These are phyloP conservation scores for Aspergillus avenaceus DNA, from an alignment of 495 filamentous ascomycete genomes.

Conservation along the genomic window DNA sequence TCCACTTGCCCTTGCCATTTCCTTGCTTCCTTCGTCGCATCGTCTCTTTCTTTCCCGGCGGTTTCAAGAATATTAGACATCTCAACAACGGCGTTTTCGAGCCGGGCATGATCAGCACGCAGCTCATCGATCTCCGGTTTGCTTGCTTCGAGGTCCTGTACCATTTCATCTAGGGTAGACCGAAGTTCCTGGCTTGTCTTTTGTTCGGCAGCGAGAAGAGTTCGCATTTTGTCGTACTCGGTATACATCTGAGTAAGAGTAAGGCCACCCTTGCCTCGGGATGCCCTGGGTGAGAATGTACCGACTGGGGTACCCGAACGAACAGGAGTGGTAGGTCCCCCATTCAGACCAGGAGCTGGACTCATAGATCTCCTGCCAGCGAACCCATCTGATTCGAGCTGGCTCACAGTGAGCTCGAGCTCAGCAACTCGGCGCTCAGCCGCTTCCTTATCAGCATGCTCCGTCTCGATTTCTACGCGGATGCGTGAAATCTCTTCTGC, in stretches of 20 bases:
- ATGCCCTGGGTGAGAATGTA: constrained; percentile 53
- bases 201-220: constrained; percentile 60
- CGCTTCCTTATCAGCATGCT: constrained; percentile 65
- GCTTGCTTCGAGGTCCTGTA: constrained; percentile 54
- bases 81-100: constrained; percentile 66
- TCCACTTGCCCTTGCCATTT: constrained; percentile 71
- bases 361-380: constrained; percentile 39
- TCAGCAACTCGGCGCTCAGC: constrained; percentile 68
- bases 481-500: constrained; percentile 76
- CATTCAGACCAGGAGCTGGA: constrained; percentile 51
- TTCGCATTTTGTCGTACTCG: constrained; percentile 59
- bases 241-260: constrained; percentile 66
- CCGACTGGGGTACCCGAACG: constrained; percentile 48
- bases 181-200: constrained; percentile 65
- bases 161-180: constrained; percentile 75
- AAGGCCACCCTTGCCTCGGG: constrained; percentile 53
- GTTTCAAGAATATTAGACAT: constrained; percentile 68
- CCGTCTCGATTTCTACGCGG: constrained; percentile 76
- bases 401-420: constrained; percentile 68
- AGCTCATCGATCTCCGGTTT: constrained; percentile 61
- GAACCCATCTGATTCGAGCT: constrained; percentile 52
- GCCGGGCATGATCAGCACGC: constrained; percentile 47
- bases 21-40: constrained; percentile 55
- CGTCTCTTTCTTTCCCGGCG: constrained; percentile 51
- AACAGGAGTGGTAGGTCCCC: constrained; percentile 44